phyloP scores from a whole-genome alignment of 2,329 filamentous ascomycete genomes.

The Cryphonectria japonica region DNA sequence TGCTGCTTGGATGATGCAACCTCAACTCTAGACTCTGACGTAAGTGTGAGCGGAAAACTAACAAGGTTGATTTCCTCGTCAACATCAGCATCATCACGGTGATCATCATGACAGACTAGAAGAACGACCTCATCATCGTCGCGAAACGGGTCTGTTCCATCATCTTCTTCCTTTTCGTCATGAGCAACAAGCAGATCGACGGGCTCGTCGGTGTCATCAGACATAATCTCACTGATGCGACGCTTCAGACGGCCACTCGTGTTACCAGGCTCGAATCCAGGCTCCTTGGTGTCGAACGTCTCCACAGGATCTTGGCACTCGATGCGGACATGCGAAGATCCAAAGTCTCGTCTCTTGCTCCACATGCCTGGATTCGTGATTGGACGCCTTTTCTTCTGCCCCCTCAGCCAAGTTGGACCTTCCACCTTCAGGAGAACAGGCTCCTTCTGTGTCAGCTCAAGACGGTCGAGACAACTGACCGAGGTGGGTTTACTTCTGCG shows the following conservation, averaged over 20 bases:
- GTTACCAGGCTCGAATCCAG: not conserved
- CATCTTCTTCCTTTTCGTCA: not conserved
- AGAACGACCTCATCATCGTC: slow-evolving; percentile 15
- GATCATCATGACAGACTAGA: not conserved
- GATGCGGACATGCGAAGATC: slow-evolving; percentile 12
- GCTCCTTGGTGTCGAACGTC: not conserved
- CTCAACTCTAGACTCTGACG: not conserved
- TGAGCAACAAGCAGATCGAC: not conserved
- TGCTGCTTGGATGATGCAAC: not conserved
- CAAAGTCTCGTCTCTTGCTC: slow-evolving; percentile 15
- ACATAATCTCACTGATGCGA: not conserved
- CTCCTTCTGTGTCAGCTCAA: slow-evolving; percentile 33
- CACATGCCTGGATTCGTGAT: not conserved
- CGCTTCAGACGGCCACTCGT: not conserved
- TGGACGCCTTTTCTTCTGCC: slow-evolving; percentile 23
- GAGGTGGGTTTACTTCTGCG: slow-evolving; percentile 13
- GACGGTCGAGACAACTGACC: slow-evolving; percentile 23
- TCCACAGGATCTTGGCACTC: slow-evolving; percentile 16
- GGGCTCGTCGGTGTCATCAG: slow-evolving; percentile 1
- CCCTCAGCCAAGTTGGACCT: not conserved
- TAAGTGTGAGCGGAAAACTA: slow-evolving; percentile 11
- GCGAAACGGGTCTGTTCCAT: not conserved
- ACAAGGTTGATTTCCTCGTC: slow-evolving; percentile 1
- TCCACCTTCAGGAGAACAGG: slow-evolving; percentile 17
- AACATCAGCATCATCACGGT: not conserved